phyloP scores from a whole-genome alignment of 495 filamentous ascomycete species.

The Platismatia glauca region DNA sequence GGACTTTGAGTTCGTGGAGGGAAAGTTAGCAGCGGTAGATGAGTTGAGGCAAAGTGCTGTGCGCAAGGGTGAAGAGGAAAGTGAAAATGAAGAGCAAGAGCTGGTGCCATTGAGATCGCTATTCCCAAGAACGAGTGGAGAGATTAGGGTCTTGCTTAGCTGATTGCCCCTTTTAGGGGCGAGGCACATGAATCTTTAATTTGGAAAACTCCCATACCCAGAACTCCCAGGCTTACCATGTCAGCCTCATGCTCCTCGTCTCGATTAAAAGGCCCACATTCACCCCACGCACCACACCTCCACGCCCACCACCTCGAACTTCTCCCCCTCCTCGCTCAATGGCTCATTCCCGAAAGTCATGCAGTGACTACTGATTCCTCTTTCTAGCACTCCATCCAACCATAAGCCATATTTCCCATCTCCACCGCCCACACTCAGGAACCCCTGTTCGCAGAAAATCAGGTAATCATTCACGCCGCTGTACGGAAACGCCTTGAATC shows the following conservation, averaged over 20 bases:
- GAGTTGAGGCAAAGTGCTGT: constrained; percentile 35
- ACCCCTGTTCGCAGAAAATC: constrained; percentile 85
- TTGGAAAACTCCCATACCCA: neutral
- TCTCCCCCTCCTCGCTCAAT: constrained; percentile 86
- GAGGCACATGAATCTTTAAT: neutral
- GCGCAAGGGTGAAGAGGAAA: constrained; percentile 26
- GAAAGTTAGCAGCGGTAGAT: constrained; percentile 50
- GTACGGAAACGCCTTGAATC: constrained; percentile 96
- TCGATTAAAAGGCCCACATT: neutral
- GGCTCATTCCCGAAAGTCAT: constrained; percentile 93
- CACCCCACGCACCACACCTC: constrained; percentile 77
- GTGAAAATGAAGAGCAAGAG: constrained; percentile 27
- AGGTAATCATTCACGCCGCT: constrained; percentile 93
- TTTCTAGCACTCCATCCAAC: constrained; percentile 82
- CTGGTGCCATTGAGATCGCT: constrained; percentile 50
- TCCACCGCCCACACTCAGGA: constrained; percentile 75
- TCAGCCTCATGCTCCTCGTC: neutral
- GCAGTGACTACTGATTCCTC: constrained; percentile 69
- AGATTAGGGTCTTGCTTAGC: constrained; percentile 72
- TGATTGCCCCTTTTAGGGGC: constrained; percentile 17
- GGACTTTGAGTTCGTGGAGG: constrained; percentile 86
- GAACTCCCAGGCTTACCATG: neutral
- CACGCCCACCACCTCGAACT: constrained; percentile 85
- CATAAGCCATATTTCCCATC: constrained; percentile 90
- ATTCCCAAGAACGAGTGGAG: constrained; percentile 76